A percentile compares a stretch with the other conserved stretches of the same genome.
phyloP scores from a whole-genome alignment of 129 eudicot species.

The Gnaphalium uliginosum region DNA sequence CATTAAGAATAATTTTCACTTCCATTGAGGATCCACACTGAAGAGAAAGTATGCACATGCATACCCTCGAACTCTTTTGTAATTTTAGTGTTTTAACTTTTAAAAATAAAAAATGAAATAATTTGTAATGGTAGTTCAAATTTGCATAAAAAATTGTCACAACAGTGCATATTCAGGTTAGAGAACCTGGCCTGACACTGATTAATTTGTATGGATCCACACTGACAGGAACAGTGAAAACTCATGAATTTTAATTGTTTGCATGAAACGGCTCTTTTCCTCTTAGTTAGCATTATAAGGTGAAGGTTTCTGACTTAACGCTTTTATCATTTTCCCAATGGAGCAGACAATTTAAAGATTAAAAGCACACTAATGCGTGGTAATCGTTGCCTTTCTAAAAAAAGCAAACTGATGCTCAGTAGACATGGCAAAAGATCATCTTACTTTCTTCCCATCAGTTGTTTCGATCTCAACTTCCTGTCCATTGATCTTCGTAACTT shows the following conservation, averaged over 20 bases:
- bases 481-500: constrained; percentile 70
- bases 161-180: background rate
- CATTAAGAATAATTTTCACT: constrained; percentile 21
- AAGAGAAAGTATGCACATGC: background rate
- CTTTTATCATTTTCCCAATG: background rate
- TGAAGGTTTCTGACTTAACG: background rate
- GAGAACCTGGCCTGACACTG: background rate
- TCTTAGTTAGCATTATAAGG: background rate
- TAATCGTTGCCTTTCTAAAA: too few species aligned
- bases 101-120: background rate
- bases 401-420: background rate
- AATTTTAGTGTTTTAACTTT: background rate
- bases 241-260: background rate
- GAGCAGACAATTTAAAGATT: background rate
- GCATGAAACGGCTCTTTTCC: constrained; percentile 12
- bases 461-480: constrained; percentile 67
- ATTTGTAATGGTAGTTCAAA: background rate
- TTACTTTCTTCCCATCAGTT: constrained; percentile 69
- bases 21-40: constrained; percentile 4
- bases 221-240: constrained; percentile 14
- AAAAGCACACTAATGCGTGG: background rate
- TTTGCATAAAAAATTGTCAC: background rate
- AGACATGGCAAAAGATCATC: constrained; percentile 19
- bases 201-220: background rate
- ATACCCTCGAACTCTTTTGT: background rate